A percentile compares a stretch with the other conserved stretches of the same genome.
Evolutionary conservation across 495 filamentous ascomycete species (phyloP).

Genomic region (Trichoderma virens): DNA sequence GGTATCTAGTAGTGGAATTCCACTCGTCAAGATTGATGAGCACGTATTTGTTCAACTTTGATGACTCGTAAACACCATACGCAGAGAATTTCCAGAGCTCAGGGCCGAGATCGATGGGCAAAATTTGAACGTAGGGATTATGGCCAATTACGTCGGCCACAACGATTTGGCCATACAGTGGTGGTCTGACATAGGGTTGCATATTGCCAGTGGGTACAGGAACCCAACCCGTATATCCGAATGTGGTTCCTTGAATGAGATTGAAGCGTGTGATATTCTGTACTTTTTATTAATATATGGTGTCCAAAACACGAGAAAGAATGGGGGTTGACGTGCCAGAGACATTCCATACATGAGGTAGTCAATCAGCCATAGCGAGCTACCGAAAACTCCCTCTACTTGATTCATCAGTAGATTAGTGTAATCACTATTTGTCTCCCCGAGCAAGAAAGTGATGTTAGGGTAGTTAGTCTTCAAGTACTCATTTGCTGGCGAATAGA

Average conservation of each 20-base stretch:
- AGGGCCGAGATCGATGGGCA: background rate
- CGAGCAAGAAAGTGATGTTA: background rate
- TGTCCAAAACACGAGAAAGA: background rate
- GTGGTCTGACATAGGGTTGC: background rate
- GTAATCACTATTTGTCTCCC: background rate
- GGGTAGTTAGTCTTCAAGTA: background rate
- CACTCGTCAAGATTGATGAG: background rate
- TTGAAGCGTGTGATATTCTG: background rate
- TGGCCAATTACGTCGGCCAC: background rate
- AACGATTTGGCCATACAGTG: background rate
- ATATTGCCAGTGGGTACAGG: background rate
- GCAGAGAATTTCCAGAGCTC: background rate
- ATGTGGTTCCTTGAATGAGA: background rate
- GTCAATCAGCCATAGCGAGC: background rate
- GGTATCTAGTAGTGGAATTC: background rate
- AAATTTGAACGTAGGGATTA: background rate
- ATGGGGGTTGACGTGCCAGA: background rate
- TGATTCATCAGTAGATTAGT: background rate
- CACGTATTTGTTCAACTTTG: background rate
- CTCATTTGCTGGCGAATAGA: background rate
- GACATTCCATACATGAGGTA: slow-evolving; percentile 4
- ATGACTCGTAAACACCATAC: background rate
- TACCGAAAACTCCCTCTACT: background rate
- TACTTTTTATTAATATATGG: background rate
- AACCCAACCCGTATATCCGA: background rate